Evolutionary conservation across 352 stramenopile genomes (phyloP), one percentile per base, ranked within the genome.

Genomic region (Halophytophthora polymorphica): DNA sequence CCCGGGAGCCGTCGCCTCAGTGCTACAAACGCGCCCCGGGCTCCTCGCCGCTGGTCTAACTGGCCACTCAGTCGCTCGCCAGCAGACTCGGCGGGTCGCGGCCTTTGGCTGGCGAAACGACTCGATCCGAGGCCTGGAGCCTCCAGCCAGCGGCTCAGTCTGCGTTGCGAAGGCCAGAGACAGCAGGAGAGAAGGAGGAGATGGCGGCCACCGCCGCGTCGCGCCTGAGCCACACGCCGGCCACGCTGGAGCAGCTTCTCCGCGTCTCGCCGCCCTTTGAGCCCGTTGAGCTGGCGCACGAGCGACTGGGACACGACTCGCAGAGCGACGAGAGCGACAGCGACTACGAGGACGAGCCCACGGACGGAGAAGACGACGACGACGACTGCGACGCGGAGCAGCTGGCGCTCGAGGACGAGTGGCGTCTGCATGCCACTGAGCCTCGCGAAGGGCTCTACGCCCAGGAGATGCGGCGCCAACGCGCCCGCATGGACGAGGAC

Each of bases 1-100:
- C 23, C n/a, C 35, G 46, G 37, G 54, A 64, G 35, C 18, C 42
- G 33, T 73, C 68, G 2, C 67, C 61, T 11, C 67, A 77, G 28
- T 78, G 68, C 57, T 87, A 83, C 69, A 87, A 87, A 53, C 76
- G 76, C 35, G 66, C 69, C 12, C 73, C 71, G 33, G 69, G 64
- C 34, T 64, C 45, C n/a, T 77, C 77, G 8, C 69, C 77, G 3
- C 66, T 57, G 6, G 64, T 68, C 40, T 58, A 68, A n/a, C 67
- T n/a, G n/a, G n/a, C n/a, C n/a, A n/a, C n/a, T n/a, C n/a, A n/a
- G n/a, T n/a, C n/a, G n/a, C n/a, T n/a, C n/a, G n/a, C n/a, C n/a
- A n/a, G n/a, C n/a, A n/a, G n/a, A n/a, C n/a, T n/a, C n/a, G n/a
- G n/a, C n/a, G n/a, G n/a, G n/a, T 31, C 25, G 25, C 25, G 25